Evolutionary conservation across 345 rosid species (phyloP), one percentile per base, ranked within the genome.

Genomic region (Rhodamnia rubescens): DNA sequence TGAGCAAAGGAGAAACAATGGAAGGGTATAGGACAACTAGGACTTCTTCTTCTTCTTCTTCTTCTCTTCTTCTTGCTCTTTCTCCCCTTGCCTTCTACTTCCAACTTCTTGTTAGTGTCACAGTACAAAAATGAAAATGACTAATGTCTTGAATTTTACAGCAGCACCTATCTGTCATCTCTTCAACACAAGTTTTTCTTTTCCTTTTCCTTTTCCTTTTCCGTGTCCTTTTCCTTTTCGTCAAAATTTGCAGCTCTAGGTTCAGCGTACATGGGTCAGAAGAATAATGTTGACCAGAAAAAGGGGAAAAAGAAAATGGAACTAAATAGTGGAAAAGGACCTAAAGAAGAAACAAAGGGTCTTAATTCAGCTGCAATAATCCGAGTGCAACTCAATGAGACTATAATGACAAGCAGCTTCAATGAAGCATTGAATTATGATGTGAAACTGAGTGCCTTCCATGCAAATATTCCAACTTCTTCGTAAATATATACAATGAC

Each of bases 11-110:
- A 58, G 87, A 74, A 84, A 58, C 80, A 78, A 84, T 50, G 56
- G 42, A 86, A 84, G 75, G 91, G 91, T 89, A 89, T 21, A 81
- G 20, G 26, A 40, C 15, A 8, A 81, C 5, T 82, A 57, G 58
- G 49, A 53, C 53, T 58, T n/a, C 16, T 64, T 51, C 56, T 44
- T 44, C 44, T 57, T 50, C 78, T 57, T 11, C 13, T 51, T 53
- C 6, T 20, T 8, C 85, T 53, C 6, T 20, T 8, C 85, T 6
- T 58, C 82, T 14, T 15, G 42, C 3, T 29, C 16, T 8, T 32
- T 61, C 74, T 29, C 6, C 78, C 24, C 78, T 69, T 69, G 78
- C 78, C 78, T 69, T 32, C 44, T 32, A 32, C 24, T 36, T 69
- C 24, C 32, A 16, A 18, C 32, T 69, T 36, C 78, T 18, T 18